Percentiles rank a stretch among this genome's conserved stretches.
phyloP scores from a whole-genome alignment of 1,139 yeast genomes.

The Pichia sp. region DNA sequence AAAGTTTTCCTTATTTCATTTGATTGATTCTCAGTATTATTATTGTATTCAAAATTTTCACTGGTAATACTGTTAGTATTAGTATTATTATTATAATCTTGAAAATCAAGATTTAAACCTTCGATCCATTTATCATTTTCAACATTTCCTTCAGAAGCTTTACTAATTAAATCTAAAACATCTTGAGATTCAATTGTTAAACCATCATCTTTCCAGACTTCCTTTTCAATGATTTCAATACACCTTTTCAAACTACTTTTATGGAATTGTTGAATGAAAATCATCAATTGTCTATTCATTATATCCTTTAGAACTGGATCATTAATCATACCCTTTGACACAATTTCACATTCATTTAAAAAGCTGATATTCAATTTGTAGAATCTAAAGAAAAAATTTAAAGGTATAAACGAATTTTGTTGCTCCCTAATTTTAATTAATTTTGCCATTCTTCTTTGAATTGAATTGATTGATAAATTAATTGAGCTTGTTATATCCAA shows the following conservation, averaged over 20 bases:
- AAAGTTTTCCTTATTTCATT: constrained; percentile 31
- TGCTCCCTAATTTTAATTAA: constrained; percentile 74
- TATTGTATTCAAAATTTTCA: constrained; percentile 17
- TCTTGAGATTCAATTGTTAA: constrained; percentile 45
- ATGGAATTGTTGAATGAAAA: constrained; percentile 55
- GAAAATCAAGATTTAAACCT: constrained; percentile 10
- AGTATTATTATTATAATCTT: constrained; percentile 17
- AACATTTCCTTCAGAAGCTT: constrained; percentile 32
- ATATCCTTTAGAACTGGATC: constrained; percentile 59
- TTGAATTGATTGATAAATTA: constrained; percentile 59
- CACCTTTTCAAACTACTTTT: constrained; percentile 42
- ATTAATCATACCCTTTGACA: constrained; percentile 61
- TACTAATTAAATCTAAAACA: constrained; percentile 48
- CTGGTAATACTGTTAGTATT: constrained; percentile 8
- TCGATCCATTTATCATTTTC: constrained; percentile 13
- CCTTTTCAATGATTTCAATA: constrained; percentile 52
- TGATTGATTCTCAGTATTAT: not conserved
- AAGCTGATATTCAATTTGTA: constrained; percentile 65
- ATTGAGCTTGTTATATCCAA: constrained; percentile 59
- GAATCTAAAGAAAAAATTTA: constrained; percentile 54
- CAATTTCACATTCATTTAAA: constrained; percentile 75
- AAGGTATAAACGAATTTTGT: constrained; percentile 52
- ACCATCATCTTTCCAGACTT: constrained; percentile 71
- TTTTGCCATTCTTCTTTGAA: constrained; percentile 74
- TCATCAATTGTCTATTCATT: constrained; percentile 58